Conservation (phyloP, 2,329 filamentous ascomycete species). For the Monosporascus sp. region DNA sequence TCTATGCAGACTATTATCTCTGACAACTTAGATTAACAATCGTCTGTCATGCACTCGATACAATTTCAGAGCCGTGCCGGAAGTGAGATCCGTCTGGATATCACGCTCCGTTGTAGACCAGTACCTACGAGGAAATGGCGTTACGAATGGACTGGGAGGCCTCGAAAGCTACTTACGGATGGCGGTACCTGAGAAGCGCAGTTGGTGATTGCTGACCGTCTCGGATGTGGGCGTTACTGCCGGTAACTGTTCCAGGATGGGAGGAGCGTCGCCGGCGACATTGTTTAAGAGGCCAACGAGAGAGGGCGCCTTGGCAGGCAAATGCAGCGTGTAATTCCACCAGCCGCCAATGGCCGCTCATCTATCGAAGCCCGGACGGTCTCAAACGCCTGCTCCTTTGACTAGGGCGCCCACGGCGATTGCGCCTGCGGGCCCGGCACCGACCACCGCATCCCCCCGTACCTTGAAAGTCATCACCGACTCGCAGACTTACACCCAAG, state of each 20-base stretch:
- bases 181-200: conserved; percentile 45
- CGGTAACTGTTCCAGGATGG: conserved; percentile 9
- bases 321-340: no score
- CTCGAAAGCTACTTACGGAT: conserved; percentile 26
- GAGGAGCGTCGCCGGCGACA: no score
- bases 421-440: conserved; percentile 51
- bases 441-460: conserved; percentile 48
- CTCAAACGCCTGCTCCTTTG: conserved; percentile 51
- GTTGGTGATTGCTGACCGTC: conserved; percentile 27
- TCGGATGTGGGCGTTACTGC: conserved; percentile 34
- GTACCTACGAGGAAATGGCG: no score
- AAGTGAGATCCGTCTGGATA: no score
- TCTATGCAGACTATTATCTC: no score
- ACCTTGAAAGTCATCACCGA: conserved; percentile 10
- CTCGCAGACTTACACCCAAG: neutral
- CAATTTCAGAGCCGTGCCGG: no score
- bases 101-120: no score
- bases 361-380: conserved; percentile 6
- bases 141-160: neutral
- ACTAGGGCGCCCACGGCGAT: conserved; percentile 52
- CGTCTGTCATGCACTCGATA: no score
- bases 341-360: no score
- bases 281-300: no score
- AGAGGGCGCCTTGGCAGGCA: no score
- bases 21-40: no score